Base-by-base conservation (phyloP, 2,329 filamentous ascomycete species). In the Karstenula rhodostoma region DNA sequence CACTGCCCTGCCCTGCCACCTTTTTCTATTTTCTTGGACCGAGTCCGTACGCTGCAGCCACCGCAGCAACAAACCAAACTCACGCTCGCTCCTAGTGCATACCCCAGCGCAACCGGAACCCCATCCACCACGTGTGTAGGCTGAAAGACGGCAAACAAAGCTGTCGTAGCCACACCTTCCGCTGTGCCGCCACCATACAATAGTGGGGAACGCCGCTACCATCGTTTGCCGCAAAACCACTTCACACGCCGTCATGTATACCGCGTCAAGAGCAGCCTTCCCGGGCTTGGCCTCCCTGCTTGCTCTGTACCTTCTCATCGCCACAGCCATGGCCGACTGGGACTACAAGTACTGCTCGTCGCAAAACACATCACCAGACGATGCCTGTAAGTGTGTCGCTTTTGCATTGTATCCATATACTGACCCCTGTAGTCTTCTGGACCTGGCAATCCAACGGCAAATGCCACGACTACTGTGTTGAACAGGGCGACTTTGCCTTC, bases 371-470 rank as follows among this genome's bases (percentile, higher is more conserved):
- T 66, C 74, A 9, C 75, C 75, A 7, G 71, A 69, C 59, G 72
- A 67, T 51, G 64, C 65, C 50, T 74, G 80, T 82, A 70, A 67
- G 78, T 69, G 43, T 19, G 17, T 25, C 33, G 7, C 29, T 35
- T 43, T 17, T 27, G 7, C 42, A 43, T 1, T 4, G 22, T 17
- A 25, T 50, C 44, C 12, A 25, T 7, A 7, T 33, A 10, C 64
- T 65, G 59, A 72, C 57, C 1, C 15, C 6, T 8, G 2, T 35
- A 73, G 73, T 60, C 23, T 59, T 59, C 29, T 68, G 78, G 77
- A 74, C 56, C 60, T 74, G 71, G 56, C 89, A 93, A 74, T 90
- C 90, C 22, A 88, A 92, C 67, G 90, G 90, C 32, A 83, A 88
- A 13, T 94, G 91, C 73, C 78, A 82, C 52, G 79, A 85, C 51